Base-by-base conservation (phyloP, 2,329 filamentous ascomycete species). In the Penicillium sp. region DNA sequence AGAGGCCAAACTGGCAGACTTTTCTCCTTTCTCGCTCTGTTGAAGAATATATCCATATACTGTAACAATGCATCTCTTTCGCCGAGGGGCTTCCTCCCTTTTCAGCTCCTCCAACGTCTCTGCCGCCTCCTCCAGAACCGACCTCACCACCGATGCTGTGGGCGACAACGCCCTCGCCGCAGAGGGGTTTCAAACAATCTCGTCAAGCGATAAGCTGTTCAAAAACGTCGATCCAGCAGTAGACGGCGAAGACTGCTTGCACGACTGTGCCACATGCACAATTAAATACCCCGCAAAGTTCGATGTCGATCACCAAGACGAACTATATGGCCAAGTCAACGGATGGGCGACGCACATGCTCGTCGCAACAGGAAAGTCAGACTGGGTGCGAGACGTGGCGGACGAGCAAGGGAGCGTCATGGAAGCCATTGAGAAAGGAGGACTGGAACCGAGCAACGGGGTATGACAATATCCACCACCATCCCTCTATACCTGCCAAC, bases 351-450 rank as follows among this genome's bases (percentile, higher is more conserved):
- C 91, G 21, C 94, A 99, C 75, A 71, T 96, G 58, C 78, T 99
- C 32, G 91, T 97, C 16, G 94, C 91, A 25, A 99, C 94, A n/a
- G 90, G 91, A 58, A 96, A 97, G 82, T 83, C 87, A 27, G 94
- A 99, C 75, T 99, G 94, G 94, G 88, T 93, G 68, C 78, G 90
- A 57, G 88, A 96, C 76, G 90, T 96, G 44, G 85, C 84, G 54
- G 89, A 97, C 68, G 94, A 97, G 79, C 87, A 89, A 73, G 89
- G 88, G 6, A 91, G 87, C 69, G 82, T 93, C 32, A 93, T 93
- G 89, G 80, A 91, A 76, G 89, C 88, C 2, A 82, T 92, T 63
- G 82, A 75, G 39, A 75, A 74, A 54, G 71, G 72, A 18, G 75
- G 72, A 1, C 39, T 77, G 35, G 65, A 70, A 55, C 68, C 77